Conservation (phyloP, 169 alveolate genomes). For the Cryptosporidium meleagridis region DNA sequence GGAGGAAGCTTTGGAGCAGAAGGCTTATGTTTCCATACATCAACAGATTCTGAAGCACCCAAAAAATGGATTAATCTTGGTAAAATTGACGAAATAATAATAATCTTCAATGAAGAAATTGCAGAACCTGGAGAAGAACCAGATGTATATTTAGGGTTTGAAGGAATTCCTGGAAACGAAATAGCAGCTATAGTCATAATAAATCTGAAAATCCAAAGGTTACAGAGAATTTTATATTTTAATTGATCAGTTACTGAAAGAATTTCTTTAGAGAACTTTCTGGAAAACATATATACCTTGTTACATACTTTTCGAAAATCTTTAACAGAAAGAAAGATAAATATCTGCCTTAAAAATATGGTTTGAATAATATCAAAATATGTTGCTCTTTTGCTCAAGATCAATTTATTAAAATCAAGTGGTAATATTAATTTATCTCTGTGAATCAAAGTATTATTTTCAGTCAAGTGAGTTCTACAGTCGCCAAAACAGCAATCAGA, state of each 20-base stretch:
- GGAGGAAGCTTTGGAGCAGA: slow-evolving; percentile 74
- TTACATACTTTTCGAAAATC: slow-evolving; percentile 31
- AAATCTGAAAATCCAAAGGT: slow-evolving; percentile 67
- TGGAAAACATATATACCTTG: neutral
- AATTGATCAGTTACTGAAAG: slow-evolving; percentile 13
- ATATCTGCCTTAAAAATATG: slow-evolving; percentile 34
- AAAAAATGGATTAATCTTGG: slow-evolving; percentile 49
- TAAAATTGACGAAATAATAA: slow-evolving; percentile 32
- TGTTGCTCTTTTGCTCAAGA: slow-evolving; percentile 34
- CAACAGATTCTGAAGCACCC: slow-evolving; percentile 60
- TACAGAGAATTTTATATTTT: slow-evolving; percentile 9
- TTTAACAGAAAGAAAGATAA: neutral
- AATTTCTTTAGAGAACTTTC: slow-evolving; percentile 21
- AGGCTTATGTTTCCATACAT: slow-evolving; percentile 60
- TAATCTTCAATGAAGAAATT: slow-evolving; percentile 18
- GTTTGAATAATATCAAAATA: slow-evolving; percentile 48
- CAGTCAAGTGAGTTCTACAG: slow-evolving; percentile 42
- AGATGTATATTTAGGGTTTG: neutral
- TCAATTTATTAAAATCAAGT: slow-evolving; percentile 2
- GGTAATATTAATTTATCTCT: slow-evolving; percentile 36
- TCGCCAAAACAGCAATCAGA: slow-evolving; percentile 69
- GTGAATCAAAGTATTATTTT: slow-evolving; percentile 9
- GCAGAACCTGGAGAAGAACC: neutral
- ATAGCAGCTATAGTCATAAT: neutral
- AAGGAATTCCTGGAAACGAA: neutral